Evolutionary conservation across 768 basidiomycete species (phyloP), one percentile per base, ranked within the genome.

Genomic region (Boletus patriciae): DNA sequence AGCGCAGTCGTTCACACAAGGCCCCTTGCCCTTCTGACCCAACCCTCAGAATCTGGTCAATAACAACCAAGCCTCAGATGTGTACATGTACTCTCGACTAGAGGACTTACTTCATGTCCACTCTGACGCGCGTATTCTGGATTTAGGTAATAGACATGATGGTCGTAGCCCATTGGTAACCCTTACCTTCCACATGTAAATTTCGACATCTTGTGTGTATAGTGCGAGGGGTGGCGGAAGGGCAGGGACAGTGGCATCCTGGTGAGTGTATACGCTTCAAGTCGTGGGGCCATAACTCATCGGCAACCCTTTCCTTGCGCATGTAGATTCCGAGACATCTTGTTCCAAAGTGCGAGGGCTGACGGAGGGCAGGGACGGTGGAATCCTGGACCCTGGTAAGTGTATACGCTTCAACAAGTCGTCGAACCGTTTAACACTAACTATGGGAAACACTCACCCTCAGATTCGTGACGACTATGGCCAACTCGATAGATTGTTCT

Each of bases 11-110:
- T 37, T 55, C 43, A 37, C 36, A 31, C 49, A 69, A 96, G 96
- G 97, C 70, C 94, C 92, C 3, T 78, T 99, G 29, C 87, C 89
- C 3, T 99, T 96, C 81, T 83, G 87, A 44, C 94, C 97, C 5
- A 97, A 98, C 66, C 92, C 92, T 13, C 76, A 83, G 55, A 88
- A 88, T 41, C 78, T 98, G 41, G 67, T 85, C 57, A 76, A 76
- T 54, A 72, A 76, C 42, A 73, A 74, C 52, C 71, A 73, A 21
- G 62, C 54, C 15, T 65, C 65, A 29, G 74, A 60, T 7, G 69
- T 69, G 25, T n/a, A n/a, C n/a, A n/a, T n/a, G n/a, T n/a, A n/a
- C n/a, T n/a, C n/a, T n/a, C n/a, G n/a, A n/a, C n/a, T n/a, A n/a
- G n/a, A n/a, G n/a, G n/a, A n/a, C n/a, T n/a, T n/a, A n/a, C n/a